phyloP scores from a whole-genome alignment of 495 filamentous ascomycete species.

The Penicillium tannophilum region DNA sequence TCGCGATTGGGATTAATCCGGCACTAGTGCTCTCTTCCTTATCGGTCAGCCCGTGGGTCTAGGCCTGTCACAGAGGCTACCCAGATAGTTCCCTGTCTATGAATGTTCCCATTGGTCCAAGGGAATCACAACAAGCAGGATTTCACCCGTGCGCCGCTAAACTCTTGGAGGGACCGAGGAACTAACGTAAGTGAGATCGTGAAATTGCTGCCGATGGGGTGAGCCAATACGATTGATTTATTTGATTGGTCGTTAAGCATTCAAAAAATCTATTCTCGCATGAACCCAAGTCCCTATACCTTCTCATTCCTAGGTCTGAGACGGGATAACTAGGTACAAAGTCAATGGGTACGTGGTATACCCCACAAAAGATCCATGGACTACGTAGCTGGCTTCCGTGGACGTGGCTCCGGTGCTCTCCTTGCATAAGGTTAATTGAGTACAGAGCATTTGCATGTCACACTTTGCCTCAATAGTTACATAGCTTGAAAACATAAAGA shows the following conservation, averaged over 20 bases:
- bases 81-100: too few relatives aligned
- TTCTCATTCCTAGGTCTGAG: not conserved
- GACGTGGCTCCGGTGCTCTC: not conserved
- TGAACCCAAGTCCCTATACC: not conserved
- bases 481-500: too few relatives aligned
- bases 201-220: not conserved
- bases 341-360: not conserved
- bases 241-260: not conserved
- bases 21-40: not conserved
- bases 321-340: not conserved
- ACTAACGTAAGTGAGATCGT: not conserved
- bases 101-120: not conserved
- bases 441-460: not conserved
- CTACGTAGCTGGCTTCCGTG: not conserved
- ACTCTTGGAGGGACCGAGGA: not conserved
- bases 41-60: conserved; percentile 1
- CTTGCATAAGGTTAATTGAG: not conserved
- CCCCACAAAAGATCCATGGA: not conserved
- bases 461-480: too few relatives aligned
- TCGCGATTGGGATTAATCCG: conserved; percentile 9
- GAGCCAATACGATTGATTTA: not conserved
- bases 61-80: not conserved
- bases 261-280: not conserved
- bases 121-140: not conserved
- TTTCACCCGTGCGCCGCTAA: not conserved